These are phyloP conservation scores for Fraxinus sp. DNA, from an alignment of 305 asterid genomes.

Conservation along the genomic window DNA sequence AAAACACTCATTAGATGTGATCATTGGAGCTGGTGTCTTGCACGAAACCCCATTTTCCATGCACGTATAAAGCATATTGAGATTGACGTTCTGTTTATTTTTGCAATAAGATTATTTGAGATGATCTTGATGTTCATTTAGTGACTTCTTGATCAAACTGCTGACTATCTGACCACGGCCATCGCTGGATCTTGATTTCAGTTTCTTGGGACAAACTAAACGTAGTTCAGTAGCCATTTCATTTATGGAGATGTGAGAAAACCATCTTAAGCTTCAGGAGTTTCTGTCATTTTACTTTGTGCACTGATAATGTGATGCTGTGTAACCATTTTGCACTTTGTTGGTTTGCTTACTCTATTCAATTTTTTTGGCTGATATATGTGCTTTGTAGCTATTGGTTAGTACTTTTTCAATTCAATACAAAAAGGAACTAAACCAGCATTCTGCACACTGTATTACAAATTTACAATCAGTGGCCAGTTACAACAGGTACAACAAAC, in stretches of 20 bases:
- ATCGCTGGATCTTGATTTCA: background rate
- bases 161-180: background rate
- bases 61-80: background rate
- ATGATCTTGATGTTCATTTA: background rate
- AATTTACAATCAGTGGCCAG: too few species aligned
- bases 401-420: too few species aligned
- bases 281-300: too few species aligned
- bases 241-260: background rate
- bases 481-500: too few species aligned
- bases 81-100: background rate
- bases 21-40: background rate
- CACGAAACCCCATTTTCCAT: background rate
- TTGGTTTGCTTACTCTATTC: too few species aligned
- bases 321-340: too few species aligned
- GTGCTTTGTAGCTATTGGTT: too few species aligned
- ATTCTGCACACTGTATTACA: too few species aligned
- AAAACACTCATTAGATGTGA: background rate
- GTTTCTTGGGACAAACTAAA: background rate
- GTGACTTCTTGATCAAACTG: background rate
- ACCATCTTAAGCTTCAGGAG: too few species aligned
- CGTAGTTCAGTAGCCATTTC: background rate
- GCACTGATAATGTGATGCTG: too few species aligned
- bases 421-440: too few species aligned
- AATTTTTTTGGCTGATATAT: too few species aligned
- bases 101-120: background rate